A percentile compares a stretch with the other conserved stretches of the same genome.
phyloP scores from a whole-genome alignment of 2,329 filamentous ascomycete genomes.

The Arthrinium phaeospermum region DNA sequence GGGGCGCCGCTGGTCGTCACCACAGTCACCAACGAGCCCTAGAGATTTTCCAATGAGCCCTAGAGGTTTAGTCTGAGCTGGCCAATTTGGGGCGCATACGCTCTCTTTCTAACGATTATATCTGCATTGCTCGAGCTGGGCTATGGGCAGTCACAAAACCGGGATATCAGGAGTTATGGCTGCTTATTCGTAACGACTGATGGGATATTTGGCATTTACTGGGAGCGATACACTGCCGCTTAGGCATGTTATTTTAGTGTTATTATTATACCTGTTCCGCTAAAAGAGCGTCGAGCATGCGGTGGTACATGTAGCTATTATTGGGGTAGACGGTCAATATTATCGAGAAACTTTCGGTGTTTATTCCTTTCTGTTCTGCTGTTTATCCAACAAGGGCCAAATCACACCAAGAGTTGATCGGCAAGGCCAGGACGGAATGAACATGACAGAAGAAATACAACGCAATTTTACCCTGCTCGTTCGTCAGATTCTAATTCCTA shows the following conservation, averaged over 20 bases:
- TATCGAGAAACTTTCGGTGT: no score
- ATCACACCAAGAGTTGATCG: no score
- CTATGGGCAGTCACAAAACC: not conserved
- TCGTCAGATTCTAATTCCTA: not conserved
- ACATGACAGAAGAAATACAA: not conserved
- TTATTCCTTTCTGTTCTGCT: no score
- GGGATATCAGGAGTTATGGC: not conserved
- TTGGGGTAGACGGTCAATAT: no score
- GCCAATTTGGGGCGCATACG: not conserved
- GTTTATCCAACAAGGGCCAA: not conserved
- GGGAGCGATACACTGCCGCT: not conserved
- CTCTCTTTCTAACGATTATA: not conserved
- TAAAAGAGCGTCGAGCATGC: not conserved
- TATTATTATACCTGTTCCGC: slow-evolving; percentile 10
- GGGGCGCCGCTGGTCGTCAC: not conserved
- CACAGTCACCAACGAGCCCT: not conserved
- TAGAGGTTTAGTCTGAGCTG: not conserved
- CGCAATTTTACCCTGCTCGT: not conserved
- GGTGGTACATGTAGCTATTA: not conserved
- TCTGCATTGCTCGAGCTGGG: not conserved
- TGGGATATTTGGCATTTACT: slow-evolving; percentile 9
- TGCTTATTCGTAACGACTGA: not conserved
- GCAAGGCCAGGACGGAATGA: not conserved
- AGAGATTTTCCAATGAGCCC: not conserved
- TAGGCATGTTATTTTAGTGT: not conserved